phyloP scores from a whole-genome alignment of 2,329 filamentous ascomycete genomes.

The Amauroascus niger region DNA sequence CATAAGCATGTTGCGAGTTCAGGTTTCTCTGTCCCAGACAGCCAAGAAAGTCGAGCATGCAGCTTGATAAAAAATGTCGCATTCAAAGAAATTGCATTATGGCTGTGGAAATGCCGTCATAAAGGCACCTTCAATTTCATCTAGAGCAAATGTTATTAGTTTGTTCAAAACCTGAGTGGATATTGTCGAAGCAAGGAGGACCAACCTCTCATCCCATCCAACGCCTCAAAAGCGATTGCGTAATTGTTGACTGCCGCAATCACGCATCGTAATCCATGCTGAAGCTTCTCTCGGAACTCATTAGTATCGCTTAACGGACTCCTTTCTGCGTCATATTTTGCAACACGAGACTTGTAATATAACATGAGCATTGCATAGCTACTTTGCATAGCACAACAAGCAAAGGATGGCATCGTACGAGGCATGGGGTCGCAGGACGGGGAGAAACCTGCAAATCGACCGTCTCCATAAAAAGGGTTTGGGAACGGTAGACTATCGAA shows the following conservation, averaged over 20 bases:
- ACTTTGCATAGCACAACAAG: conserved; percentile 40
- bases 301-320: conserved; percentile 22
- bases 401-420: conserved; percentile 40
- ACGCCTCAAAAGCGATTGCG: conserved; percentile 35
- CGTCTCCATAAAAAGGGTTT: conserved; percentile 21
- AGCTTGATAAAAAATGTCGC: background rate
- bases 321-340: conserved; percentile 24
- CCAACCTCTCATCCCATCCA: conserved; percentile 38
- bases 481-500: conserved; percentile 35
- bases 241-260: conserved; percentile 33
- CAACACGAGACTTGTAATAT: conserved; percentile 35
- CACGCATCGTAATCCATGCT: conserved; percentile 31
- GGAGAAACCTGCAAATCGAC: background rate
- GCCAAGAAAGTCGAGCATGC: background rate
- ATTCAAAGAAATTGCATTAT: conserved; percentile 7
- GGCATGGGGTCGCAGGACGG: conserved; percentile 21
- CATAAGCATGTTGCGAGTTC: background rate
- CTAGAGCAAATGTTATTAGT: conserved; percentile 18
- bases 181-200: background rate
- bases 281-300: conserved; percentile 29
- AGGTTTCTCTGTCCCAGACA: background rate
- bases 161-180: background rate
- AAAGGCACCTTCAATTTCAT: conserved; percentile 37
- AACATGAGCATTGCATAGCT: conserved; percentile 41
- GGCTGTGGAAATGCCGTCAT: conserved; percentile 32